These are phyloP conservation scores for Agaricus bisporus DNA, from an alignment of 768 basidiomycete genomes.

Conservation along the genomic window DNA sequence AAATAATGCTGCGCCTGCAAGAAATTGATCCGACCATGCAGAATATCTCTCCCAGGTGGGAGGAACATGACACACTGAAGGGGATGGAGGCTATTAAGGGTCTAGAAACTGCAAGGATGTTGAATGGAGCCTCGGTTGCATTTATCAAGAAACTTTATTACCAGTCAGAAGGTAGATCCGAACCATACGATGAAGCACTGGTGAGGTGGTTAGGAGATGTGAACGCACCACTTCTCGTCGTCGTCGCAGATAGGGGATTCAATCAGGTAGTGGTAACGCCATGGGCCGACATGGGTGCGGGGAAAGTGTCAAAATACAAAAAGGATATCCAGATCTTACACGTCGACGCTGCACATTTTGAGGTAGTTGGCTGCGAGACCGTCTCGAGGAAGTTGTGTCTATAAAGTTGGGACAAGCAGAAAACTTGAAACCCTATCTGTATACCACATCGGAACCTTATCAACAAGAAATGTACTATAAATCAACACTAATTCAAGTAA, in stretches of 20 bases:
- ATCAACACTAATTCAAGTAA: too few relatives aligned
- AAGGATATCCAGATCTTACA: neutral
- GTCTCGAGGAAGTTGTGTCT: neutral
- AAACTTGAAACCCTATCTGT: too few relatives aligned
- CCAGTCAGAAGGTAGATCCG: neutral
- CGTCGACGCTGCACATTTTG: neutral
- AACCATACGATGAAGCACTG: neutral
- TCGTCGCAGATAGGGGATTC: neutral
- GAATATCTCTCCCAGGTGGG: neutral
- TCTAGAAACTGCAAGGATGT: neutral
- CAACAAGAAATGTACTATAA: too few relatives aligned
- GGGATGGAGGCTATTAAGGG: neutral
- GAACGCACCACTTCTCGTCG: neutral
- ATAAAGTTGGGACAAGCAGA: too few relatives aligned
- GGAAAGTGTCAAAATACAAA: neutral
- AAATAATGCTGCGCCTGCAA: constrained; percentile 1
- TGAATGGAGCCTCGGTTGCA: neutral
- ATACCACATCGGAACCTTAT: too few relatives aligned
- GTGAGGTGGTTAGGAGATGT: neutral
- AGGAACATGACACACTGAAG: neutral
- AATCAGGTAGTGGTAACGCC: neutral
- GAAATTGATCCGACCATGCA: neutral
- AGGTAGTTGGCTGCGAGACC: neutral
- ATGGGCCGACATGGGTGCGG: neutral
- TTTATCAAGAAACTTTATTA: neutral